These are phyloP conservation scores for Pyronema domesticum DNA, from an alignment of 495 filamentous ascomycete genomes.

Conservation along the genomic window DNA sequence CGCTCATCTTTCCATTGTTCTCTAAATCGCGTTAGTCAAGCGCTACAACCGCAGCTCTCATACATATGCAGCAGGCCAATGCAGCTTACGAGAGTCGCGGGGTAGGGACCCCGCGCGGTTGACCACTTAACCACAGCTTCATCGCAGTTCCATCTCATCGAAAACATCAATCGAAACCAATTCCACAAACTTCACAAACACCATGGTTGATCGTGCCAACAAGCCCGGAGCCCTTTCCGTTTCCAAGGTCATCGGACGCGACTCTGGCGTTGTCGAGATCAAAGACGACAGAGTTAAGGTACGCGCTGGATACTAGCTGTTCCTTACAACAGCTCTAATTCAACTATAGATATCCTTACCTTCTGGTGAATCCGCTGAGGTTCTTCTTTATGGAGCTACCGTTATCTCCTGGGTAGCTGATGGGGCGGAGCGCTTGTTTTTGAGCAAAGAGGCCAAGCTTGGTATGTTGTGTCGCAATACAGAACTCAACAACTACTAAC, in stretches of 20 bases:
- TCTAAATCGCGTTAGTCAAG: too few relatives aligned
- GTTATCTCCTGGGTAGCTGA: constrained; percentile 68
- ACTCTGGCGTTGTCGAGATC: constrained; percentile 10
- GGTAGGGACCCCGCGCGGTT: too few relatives aligned
- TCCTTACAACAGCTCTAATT: constrained; percentile 50
- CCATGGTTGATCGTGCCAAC: constrained; percentile 66
- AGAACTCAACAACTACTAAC: constrained; percentile 12
- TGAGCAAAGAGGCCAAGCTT: constrained; percentile 55
- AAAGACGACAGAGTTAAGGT: constrained; percentile 21
- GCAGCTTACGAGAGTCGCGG: too few relatives aligned
- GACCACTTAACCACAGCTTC: too few relatives aligned
- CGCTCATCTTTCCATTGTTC: too few relatives aligned
- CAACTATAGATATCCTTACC: constrained; percentile 35
- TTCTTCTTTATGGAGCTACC: constrained; percentile 83
- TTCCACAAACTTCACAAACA: constrained; percentile 2
- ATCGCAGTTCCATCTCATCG: too few relatives aligned
- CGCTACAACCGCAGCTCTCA: too few relatives aligned
- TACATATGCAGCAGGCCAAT: too few relatives aligned
- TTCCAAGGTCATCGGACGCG: constrained; percentile 25
- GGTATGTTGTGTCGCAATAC: constrained; percentile 31
- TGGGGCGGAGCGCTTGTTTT: constrained; percentile 73
- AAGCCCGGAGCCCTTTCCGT: constrained; percentile 63
- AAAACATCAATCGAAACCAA: not conserved
- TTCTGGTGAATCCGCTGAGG: constrained; percentile 71
- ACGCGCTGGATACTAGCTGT: constrained; percentile 9